Evolutionary conservation across 202 grass and related monocot species (phyloP).

Genomic region (Thinopyrum obtusiflorum): DNA sequence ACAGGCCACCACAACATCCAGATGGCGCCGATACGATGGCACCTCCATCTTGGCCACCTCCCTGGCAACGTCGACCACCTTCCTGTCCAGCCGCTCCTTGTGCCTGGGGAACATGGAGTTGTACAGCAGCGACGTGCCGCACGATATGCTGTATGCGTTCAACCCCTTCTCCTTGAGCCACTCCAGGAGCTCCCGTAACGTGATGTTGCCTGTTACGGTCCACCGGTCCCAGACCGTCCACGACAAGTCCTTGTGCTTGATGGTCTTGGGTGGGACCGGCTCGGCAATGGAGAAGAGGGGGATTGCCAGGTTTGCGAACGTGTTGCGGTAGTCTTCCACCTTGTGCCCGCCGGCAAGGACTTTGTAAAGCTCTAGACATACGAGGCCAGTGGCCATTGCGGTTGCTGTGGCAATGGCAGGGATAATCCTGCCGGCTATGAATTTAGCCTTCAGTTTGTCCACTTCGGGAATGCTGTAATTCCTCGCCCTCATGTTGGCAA

Average conservation of each 20-base stretch:
- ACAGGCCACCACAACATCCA: constrained; percentile 77
- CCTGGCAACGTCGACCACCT: constrained; percentile 62
- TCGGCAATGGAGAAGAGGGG: constrained; percentile 91
- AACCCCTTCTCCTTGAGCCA: constrained; percentile 80
- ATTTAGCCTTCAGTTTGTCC: constrained; percentile 92
- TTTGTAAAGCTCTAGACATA: constrained; percentile 93
- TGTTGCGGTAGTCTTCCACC: constrained; percentile 83
- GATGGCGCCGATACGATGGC: constrained; percentile 63
- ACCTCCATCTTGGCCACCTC: constrained; percentile 87
- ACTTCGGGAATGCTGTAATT: constrained; percentile 91
- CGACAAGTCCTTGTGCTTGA: constrained; percentile 61
- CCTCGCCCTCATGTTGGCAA: constrained; percentile 92
- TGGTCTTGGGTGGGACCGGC: constrained; percentile 78
- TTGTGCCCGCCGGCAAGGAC: constrained; percentile 64
- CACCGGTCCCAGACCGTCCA: constrained; percentile 95
- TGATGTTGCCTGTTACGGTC: constrained; percentile 68
- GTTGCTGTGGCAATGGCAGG: constrained; percentile 86
- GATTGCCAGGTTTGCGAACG: constrained; percentile 87
- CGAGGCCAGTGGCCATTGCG: constrained; percentile 81
- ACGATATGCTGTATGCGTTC: constrained; percentile 86
- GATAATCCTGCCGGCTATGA: constrained; percentile 93
- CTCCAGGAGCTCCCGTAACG: constrained; percentile 73
- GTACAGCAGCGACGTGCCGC: constrained; percentile 73
- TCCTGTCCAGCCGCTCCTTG: constrained; percentile 77
- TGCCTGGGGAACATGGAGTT: constrained; percentile 96